phyloP scores from a whole-genome alignment of 306 rosid species.

The Sicyos baderoa region DNA sequence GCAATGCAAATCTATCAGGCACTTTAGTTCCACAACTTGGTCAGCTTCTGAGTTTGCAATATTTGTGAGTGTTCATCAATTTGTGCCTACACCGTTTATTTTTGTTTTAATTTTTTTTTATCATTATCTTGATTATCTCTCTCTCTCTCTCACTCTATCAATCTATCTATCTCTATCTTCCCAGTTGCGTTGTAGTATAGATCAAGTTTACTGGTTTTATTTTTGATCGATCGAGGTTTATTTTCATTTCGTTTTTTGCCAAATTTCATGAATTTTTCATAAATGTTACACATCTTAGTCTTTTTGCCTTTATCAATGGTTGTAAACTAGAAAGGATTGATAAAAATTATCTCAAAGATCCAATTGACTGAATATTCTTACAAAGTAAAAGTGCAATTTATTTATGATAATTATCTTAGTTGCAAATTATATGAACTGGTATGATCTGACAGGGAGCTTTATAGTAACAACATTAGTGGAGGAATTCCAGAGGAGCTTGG shows the following conservation, averaged over 20 bases:
- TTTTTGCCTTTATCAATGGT: too few relatives aligned
- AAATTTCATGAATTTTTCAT: background rate
- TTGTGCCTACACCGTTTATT: background rate
- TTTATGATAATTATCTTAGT: background rate
- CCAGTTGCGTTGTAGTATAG: background rate
- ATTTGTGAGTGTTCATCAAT: slow-evolving; percentile 54
- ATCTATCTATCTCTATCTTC: background rate
- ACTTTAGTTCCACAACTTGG: slow-evolving; percentile 68
- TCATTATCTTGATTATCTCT: background rate
- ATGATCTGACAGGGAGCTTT: slow-evolving; percentile 65
- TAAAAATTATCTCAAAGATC: background rate
- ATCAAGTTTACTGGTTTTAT: background rate
- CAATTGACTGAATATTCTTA: background rate
- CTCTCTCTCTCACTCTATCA: background rate
- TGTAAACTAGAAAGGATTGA: background rate
- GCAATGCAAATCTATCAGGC: slow-evolving; percentile 88
- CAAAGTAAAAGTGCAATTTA: background rate
- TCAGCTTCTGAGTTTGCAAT: slow-evolving; percentile 57
- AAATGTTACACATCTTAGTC: background rate
- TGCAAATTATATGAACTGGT: background rate
- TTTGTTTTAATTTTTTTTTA: background rate
- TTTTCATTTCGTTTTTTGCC: background rate
- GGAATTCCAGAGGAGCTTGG: slow-evolving; percentile 84
- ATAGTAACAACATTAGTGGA: slow-evolving; percentile 87
- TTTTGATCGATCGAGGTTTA: background rate